Evolutionary conservation across 2,329 filamentous ascomycete genomes (phyloP).

Genomic region (Ophiocordyceps robertsii): DNA sequence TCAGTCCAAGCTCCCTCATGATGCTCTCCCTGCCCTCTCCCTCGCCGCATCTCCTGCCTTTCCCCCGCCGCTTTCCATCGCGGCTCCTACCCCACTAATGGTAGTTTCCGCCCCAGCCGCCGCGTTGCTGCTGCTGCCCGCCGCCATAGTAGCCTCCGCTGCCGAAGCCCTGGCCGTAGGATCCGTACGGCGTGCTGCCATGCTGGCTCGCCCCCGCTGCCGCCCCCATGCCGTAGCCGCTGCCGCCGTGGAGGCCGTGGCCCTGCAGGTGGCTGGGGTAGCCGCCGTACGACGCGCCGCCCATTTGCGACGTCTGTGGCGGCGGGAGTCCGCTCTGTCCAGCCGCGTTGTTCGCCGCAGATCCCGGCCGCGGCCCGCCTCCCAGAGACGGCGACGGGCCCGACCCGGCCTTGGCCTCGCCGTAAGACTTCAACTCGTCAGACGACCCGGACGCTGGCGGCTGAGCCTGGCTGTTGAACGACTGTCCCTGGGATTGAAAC

Average conservation of each 20-base stretch:
- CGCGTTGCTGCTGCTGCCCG: slow-evolving; percentile 28
- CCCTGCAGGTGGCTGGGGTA: slow-evolving; percentile 42
- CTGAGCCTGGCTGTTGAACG: slow-evolving; percentile 38
- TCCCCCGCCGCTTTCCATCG: slow-evolving; percentile 12
- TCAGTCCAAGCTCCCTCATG: slow-evolving; percentile 6
- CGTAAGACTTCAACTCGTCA: slow-evolving; percentile 47
- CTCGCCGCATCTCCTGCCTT: slow-evolving; percentile 2
- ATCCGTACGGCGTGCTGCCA: slow-evolving; percentile 37
- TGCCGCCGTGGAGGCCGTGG: slow-evolving; percentile 39
- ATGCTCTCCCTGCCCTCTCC: slow-evolving; percentile 6
- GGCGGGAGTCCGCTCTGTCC: slow-evolving; percentile 42
- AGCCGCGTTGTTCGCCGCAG: slow-evolving; percentile 39
- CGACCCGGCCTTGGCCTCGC: slow-evolving; percentile 37
- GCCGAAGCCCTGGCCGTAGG: slow-evolving; percentile 36
- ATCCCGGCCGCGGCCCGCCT: slow-evolving; percentile 40
- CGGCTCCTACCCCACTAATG: slow-evolving; percentile 26
- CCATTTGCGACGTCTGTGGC: slow-evolving; percentile 41
- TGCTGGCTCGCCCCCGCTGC: slow-evolving; percentile 37
- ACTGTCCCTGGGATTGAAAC: slow-evolving; percentile 42
- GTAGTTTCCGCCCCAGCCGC: slow-evolving; percentile 50
- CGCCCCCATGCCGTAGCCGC: slow-evolving; percentile 40
- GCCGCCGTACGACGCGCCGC: slow-evolving; percentile 35
- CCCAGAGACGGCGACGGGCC: slow-evolving; percentile 44
- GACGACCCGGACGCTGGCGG: slow-evolving; percentile 24
- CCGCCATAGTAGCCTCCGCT: slow-evolving; percentile 31